Evolutionary conservation across 2,329 filamentous ascomycete species (phyloP), one percentile per base, ranked within the genome.

Genomic region (Aspergillus floridensis): DNA sequence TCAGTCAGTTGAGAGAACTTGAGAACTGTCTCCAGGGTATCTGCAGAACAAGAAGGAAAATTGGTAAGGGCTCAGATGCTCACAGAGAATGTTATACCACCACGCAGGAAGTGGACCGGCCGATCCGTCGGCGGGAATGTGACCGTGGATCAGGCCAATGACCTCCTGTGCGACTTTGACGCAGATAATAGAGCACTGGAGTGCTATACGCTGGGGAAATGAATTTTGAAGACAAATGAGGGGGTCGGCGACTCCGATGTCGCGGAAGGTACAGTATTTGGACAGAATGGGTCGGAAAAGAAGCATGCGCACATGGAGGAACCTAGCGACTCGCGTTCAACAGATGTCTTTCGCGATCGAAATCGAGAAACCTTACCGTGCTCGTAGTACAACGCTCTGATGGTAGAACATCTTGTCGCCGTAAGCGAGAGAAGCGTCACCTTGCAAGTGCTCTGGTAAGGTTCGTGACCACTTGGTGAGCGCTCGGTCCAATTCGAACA

Each of bases 41-140:
- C 7, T 7, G 2, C 7, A 29, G 1, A 8, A 29, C 8, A 8
- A 29, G 7, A 8, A 29, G 2, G 26, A 29, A 29, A 29, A 8
- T 29, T 8, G 26, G 26, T 8, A 7, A 12, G 11, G 14, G 4
- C 2, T 6, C 3, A 11, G 16, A 19, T 26, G 24, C 71, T 58
- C 49, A 74, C 71, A 76, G 2, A 75, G 66, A 22, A 75, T 72
- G 4, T 74, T 72, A 51, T 74, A 75, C 73, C 74, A 75, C 73
- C 73, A 76, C 1, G 72, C 72, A 6, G 73, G 73, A 41, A 75
- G 61, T 0, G 67, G 69, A 0, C 72, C 72, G 2, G 66, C 61
- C 1, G 67, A 68, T 1, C 67, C 68, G 35, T 73, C 68, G 1
- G 62, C 44, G 1, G 72, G 70, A 3, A 72, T 64, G 24, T 73